A percentile compares a stretch with the other conserved stretches of the same genome.
These are phyloP conservation scores for Yamadazyma jaroonii DNA, from an alignment of 1,139 yeast species.

Conservation along the genomic window DNA sequence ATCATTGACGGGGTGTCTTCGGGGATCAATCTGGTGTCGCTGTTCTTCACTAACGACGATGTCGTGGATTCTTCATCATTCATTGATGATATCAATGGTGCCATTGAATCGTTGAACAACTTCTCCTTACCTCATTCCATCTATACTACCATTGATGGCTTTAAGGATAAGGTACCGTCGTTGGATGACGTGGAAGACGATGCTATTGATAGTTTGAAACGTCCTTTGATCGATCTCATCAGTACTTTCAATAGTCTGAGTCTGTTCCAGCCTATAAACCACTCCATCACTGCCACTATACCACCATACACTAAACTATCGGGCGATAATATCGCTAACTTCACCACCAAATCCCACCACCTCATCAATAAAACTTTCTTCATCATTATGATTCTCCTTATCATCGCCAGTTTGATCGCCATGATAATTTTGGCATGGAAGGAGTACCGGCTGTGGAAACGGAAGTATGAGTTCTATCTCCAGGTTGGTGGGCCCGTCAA, in stretches of 20 bases:
- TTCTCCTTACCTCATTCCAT: conserved; percentile 64
- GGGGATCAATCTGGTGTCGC: conserved; percentile 22
- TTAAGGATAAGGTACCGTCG: conserved; percentile 51
- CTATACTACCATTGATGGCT: conserved; percentile 45
- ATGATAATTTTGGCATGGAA: conserved; percentile 40
- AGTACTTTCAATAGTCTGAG: conserved; percentile 13
- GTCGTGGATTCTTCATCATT: conserved; percentile 27
- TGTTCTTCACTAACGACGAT: conserved; percentile 51
- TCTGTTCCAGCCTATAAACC: background rate
- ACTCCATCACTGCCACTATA: conserved; percentile 10
- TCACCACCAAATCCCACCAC: conserved; percentile 7
- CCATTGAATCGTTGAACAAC: conserved; percentile 53
- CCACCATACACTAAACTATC: conserved; percentile 16
- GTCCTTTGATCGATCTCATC: conserved; percentile 20
- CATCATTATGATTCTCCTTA: conserved; percentile 19
- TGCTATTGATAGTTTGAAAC: conserved; percentile 17
- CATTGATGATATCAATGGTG: conserved; percentile 50
- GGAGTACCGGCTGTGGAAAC: conserved; percentile 52
- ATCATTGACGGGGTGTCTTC: conserved; percentile 7
- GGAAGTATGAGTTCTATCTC: conserved; percentile 29
- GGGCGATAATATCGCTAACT: conserved; percentile 15
- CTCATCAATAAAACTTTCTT: conserved; percentile 7
- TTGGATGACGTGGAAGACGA: conserved; percentile 49
- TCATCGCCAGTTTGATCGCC: conserved; percentile 22
- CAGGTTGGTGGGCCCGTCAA: conserved; percentile 10